A percentile compares a stretch with the other conserved stretches of the same genome.
Conservation (phyloP, 2,329 filamentous ascomycete species). For the Oidium heveae region DNA sequence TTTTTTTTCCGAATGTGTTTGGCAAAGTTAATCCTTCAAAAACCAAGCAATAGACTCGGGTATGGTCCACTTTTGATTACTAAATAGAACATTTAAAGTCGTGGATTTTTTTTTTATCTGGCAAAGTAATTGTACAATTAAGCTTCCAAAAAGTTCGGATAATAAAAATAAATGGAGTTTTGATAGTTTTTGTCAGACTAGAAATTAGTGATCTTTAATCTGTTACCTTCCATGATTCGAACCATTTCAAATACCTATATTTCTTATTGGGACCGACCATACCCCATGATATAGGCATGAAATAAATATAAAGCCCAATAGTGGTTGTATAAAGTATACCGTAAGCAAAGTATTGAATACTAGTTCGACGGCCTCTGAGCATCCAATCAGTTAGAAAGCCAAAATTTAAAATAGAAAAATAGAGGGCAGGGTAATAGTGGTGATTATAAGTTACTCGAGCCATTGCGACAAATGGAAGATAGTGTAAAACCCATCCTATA, state of each 20-base stretch:
- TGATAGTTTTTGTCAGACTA: too few species aligned
- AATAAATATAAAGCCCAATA: constrained; percentile 66
- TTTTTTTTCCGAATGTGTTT: too few species aligned
- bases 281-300: constrained; percentile 86
- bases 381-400: constrained; percentile 80
- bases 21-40: too few species aligned
- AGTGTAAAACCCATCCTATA: constrained; percentile 88
- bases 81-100: too few species aligned
- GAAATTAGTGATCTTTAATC: constrained; percentile 8
- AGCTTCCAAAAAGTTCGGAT: too few species aligned
- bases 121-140: neutral
- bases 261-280: constrained; percentile 69
- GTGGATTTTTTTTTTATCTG: neutral
- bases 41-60: too few species aligned
- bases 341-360: constrained; percentile 44
- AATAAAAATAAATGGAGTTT: too few species aligned
- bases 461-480: constrained; percentile 90
- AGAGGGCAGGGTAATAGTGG: constrained; percentile 95
- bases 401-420: constrained; percentile 78
- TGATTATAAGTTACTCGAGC: constrained; percentile 97
- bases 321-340: constrained; percentile 44
- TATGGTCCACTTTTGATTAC: too few species aligned
- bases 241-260: constrained; percentile 88
- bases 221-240: constrained; percentile 43
- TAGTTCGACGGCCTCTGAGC: constrained; percentile 37